A percentile compares a stretch with the other conserved stretches of the same genome.
phyloP scores from a whole-genome alignment of 2,329 filamentous ascomycete genomes.

The Colletotrichum echinochloae region DNA sequence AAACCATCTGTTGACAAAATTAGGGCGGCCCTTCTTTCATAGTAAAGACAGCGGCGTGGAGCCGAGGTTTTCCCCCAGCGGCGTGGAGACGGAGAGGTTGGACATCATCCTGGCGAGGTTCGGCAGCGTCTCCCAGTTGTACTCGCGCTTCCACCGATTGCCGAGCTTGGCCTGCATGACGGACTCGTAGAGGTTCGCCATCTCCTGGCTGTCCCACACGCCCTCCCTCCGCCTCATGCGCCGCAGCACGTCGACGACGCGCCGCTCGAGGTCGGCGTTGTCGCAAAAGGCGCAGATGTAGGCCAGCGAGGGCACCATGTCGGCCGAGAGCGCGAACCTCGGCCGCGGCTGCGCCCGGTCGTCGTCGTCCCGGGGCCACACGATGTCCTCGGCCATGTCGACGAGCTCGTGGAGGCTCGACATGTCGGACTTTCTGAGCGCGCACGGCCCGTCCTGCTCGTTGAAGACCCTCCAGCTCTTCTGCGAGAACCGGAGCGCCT shows the following conservation, averaged over 20 bases:
- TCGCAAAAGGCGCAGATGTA: conserved; percentile 40
- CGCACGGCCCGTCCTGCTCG: conserved; percentile 13
- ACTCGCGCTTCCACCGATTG: conserved; percentile 32
- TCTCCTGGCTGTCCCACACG: conserved; percentile 39
- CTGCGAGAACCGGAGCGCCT: conserved; percentile 17
- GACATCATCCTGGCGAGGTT: conserved; percentile 27
- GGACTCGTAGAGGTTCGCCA: conserved; percentile 31
- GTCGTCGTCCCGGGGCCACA: background rate
- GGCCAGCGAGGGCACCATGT: conserved; percentile 26
- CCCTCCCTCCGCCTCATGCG: conserved; percentile 39
- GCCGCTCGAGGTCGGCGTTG: conserved; percentile 24
- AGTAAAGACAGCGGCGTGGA: conserved; percentile 11
- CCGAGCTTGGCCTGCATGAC: conserved; percentile 17
- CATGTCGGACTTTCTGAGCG: background rate
- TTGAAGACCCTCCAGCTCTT: conserved; percentile 24
- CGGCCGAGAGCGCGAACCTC: conserved; percentile 25
- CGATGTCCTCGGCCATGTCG: conserved; percentile 30
- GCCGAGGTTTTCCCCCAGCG: background rate
- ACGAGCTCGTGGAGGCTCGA: background rate
- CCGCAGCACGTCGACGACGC: conserved; percentile 36
- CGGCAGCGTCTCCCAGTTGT: conserved; percentile 34
- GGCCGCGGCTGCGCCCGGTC: background rate
- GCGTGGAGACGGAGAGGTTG: background rate
- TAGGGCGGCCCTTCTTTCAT: background rate
- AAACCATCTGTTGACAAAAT: no score